Conservation (phyloP, 148 eudicot genomes). For the Silene latifolia region DNA sequence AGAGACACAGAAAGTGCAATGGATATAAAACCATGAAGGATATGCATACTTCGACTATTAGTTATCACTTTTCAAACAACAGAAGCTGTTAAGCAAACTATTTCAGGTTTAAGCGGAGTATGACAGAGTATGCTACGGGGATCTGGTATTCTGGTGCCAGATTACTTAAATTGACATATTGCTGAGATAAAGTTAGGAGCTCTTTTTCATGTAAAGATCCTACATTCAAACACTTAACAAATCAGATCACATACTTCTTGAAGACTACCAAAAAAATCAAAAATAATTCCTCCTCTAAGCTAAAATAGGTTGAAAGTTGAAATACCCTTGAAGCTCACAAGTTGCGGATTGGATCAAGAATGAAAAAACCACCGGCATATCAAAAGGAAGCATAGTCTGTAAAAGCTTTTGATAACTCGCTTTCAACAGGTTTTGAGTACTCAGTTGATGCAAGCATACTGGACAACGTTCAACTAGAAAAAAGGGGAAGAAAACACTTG, state of each 20-base stretch:
- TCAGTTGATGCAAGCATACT: background rate
- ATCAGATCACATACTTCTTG: background rate
- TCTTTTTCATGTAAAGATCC: background rate
- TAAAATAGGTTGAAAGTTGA: background rate
- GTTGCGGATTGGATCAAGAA: background rate
- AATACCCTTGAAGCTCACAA: background rate
- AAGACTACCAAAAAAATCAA: background rate
- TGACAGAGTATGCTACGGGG: background rate
- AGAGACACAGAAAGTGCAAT: background rate
- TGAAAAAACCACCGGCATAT: background rate
- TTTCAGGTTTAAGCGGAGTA: background rate
- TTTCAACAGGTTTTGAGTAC: background rate
- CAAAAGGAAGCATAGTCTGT: background rate
- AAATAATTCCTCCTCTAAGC: background rate
- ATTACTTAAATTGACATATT: background rate
- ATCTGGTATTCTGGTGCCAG: background rate
- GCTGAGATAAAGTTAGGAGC: background rate
- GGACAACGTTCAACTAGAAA: background rate
- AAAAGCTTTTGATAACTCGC: background rate
- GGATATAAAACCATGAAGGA: background rate
- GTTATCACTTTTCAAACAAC: background rate
- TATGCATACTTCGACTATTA: background rate
- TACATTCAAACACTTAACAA: background rate
- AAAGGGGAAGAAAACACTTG: conserved; percentile 26
- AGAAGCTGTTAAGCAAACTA: background rate